phyloP scores from a whole-genome alignment of 495 filamentous ascomycete genomes.

The Chaetomium tenue region DNA sequence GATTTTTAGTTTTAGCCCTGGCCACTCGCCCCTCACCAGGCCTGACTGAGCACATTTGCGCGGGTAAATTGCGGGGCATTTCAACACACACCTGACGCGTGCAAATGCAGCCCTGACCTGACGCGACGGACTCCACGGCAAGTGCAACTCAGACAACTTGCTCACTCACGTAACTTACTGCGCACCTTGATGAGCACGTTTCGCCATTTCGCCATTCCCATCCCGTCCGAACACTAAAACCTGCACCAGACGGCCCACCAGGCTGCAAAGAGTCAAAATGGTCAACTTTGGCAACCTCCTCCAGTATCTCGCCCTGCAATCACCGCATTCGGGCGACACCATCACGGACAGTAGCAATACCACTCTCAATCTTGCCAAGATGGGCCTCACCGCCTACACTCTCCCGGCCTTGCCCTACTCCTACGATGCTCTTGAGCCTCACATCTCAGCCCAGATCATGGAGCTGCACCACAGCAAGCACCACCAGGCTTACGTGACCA shows the following conservation, averaged over 20 bases:
- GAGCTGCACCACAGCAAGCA: conserved; percentile 75
- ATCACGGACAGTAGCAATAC: background rate
- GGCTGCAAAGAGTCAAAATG: conserved; percentile 23
- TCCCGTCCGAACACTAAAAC: background rate
- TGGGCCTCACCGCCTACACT: conserved; percentile 36
- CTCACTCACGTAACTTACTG: background rate
- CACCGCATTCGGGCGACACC: conserved; percentile 22
- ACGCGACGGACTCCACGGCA: conserved; percentile 8
- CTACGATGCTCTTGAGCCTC: conserved; percentile 75
- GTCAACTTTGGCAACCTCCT: conserved; percentile 34
- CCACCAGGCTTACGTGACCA: conserved; percentile 71
- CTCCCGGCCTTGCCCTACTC: conserved; percentile 47
- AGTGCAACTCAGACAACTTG: background rate
- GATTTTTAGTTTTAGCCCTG: conserved; percentile 17
- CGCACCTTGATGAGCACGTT: conserved; percentile 27
- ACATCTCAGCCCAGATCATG: conserved; percentile 94
- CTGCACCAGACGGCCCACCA: background rate
- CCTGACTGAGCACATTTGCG: conserved; percentile 39
- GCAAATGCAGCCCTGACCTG: background rate
- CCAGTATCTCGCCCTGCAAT: conserved; percentile 34
- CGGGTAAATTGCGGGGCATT: conserved; percentile 24
- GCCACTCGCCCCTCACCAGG: background rate
- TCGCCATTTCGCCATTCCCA: background rate
- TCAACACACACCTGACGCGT: conserved; percentile 12
- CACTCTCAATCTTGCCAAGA: conserved; percentile 30